These are phyloP conservation scores for Candida sanyiensis DNA, from an alignment of 805 yeast species.

Conservation along the genomic window DNA sequence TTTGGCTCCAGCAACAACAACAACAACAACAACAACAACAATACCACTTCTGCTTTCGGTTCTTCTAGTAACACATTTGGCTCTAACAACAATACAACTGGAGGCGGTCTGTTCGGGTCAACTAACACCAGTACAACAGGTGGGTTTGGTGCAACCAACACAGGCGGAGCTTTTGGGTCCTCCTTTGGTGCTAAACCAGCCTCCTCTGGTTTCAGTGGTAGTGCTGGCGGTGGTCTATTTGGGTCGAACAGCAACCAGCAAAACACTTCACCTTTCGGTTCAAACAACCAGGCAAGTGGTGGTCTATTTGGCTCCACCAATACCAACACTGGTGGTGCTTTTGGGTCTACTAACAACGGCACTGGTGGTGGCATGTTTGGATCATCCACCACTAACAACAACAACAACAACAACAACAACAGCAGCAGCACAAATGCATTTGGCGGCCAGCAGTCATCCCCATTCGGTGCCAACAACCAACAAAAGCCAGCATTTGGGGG, in stretches of 20 bases:
- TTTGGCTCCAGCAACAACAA: slow-evolving; percentile 31
- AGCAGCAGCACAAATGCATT: slow-evolving; percentile 21
- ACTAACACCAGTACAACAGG: too few relatives aligned
- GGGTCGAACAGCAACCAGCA: slow-evolving; percentile 18
- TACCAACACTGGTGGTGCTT: slow-evolving; percentile 30
- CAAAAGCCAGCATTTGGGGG: slow-evolving; percentile 25
- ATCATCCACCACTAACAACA: too few relatives aligned
- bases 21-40: slow-evolving; percentile 26
- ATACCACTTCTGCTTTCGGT: slow-evolving; percentile 13
- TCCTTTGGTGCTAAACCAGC: slow-evolving; percentile 23
- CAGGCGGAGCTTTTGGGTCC: slow-evolving; percentile 27
- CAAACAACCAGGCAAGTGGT: slow-evolving; percentile 17
- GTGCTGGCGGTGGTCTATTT: slow-evolving; percentile 26
- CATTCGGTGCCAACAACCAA: slow-evolving; percentile 36
- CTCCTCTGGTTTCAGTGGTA: slow-evolving; percentile 28
- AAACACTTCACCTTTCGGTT: slow-evolving; percentile 29
- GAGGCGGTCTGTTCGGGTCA: slow-evolving; percentile 25
- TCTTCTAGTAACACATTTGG: slow-evolving; percentile 29
- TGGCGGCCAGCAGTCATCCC: slow-evolving; percentile 25
- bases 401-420: too few relatives aligned
- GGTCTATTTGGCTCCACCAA: slow-evolving; percentile 39
- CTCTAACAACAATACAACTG: slow-evolving; percentile 17
- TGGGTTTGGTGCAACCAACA: slow-evolving; percentile 15
- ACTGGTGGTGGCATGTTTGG: slow-evolving; percentile 27
- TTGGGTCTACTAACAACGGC: slow-evolving; percentile 31